Evolutionary conservation across 352 stramenopile species (phyloP), one percentile per base, ranked within the genome.

Genomic region (Phytophthora tentaculata): DNA sequence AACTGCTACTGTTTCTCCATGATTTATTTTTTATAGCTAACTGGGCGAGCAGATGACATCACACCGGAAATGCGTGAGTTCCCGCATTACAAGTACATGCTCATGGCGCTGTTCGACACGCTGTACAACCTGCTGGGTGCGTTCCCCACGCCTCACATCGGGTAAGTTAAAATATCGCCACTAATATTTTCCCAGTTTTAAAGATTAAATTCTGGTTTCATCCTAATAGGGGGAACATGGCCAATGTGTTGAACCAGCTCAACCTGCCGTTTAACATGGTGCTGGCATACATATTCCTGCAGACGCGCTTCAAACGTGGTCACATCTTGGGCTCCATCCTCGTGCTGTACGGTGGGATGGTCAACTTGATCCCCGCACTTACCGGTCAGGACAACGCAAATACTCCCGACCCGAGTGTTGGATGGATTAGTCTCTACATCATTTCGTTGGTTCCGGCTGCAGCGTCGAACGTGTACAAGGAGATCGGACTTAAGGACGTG

Each of bases 211-310:
- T 19, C 5, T 60, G 16, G 49, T 54, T 13, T 32, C 51, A 14
- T 2, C 52, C 55, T 35, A 48, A 29, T 50, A 95, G 89, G 56
- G 87, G 87, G 23, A 95, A 95, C 72, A 73, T 96, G 65, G 79
- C 85, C 23, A 96, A 96, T 64, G 88, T 96, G 48, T 60, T 96
- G 23, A 91, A 86, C 56, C 89, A 96, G 64, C 69, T 94, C 43
- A 93, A 89, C 62, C 73, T 96, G 50, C 89, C 89, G 67, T 89
- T 96, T 69, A 95, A 96, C 73, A 95, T 96, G 87, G 41, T 89
- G 51, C 66, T 95, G 41, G 90, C 87, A 28, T 91, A 91, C 71
- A 68, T 92, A 19, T 89, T 96, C 47, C 67, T 96, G 16, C 74
- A 80, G 28, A 92, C 86, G 51, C 77, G 77, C 23, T 96, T 95